Evolutionary conservation across 441 rosid genomes (phyloP), one percentile per base, ranked within the genome.

Genomic region (Populus trichocarpa): DNA sequence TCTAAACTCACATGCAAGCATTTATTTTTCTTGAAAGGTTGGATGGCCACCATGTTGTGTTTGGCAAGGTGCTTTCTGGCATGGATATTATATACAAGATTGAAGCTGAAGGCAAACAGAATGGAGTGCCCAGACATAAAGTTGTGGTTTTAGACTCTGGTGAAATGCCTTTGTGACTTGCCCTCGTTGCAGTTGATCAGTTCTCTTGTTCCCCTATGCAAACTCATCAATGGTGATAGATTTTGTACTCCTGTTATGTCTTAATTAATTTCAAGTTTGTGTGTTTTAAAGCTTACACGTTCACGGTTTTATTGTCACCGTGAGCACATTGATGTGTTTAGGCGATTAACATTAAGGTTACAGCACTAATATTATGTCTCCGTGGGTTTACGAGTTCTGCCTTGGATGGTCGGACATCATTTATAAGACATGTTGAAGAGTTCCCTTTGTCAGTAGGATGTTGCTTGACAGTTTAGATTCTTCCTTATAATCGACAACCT

Each of bases 11-110:
- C 36, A 18, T 8, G 25, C 30, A 66, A 42, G 50, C 25, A 36
- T 8, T 13, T 57, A 4, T 75, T 53, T 1, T 42, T 33, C 12
- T 38, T 9, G 28, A 68, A 68, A 94, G 98, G 97, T 88, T 95
- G 88, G 97, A 93, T 78, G 97, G 97, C 59, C 92, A 77, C 74
- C 95, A 93, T 80, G 99, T 90, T 20, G 98, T 95, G 75, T 92
- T 93, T 66, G 99, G 99, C 28, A 88, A 91, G 84, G 97, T 93
- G 79, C 73, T 92, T 18, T 87, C 91, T 4, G 97, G 97, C n/a
- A 92, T 95, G 99, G 98, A 92, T 75, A 92, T 92, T 4, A 90
- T 95, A 2, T 86, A 86, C 86, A 90, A 90, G 86, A 71, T 92
- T 4, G 99, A 95, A 85, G 94, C 94, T 6, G 93, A 91, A 83